Percentiles rank a stretch among this genome's conserved stretches.
phyloP scores from a whole-genome alignment of 2,329 filamentous ascomycete species.

The Furcasterigmium sp. region DNA sequence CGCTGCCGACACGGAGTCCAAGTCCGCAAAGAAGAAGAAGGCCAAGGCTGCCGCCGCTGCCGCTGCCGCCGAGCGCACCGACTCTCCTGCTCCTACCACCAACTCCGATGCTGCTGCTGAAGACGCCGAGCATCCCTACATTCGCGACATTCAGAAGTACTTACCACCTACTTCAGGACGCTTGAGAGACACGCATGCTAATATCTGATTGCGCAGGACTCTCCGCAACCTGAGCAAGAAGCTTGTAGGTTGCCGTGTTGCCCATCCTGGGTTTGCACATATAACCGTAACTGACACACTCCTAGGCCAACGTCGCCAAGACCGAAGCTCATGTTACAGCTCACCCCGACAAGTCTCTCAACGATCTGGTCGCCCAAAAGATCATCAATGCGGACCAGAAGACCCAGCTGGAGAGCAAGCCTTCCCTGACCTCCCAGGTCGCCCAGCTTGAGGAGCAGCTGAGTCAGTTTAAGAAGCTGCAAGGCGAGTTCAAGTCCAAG shows the following conservation, averaged over 20 bases:
- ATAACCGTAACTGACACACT: background rate
- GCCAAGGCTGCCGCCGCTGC: slow-evolving; percentile 63
- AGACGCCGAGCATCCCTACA: slow-evolving; percentile 72
- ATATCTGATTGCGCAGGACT: no score
- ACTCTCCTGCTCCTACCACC: slow-evolving; percentile 49
- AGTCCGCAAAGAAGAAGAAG: slow-evolving; percentile 61
- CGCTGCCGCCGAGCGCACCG: slow-evolving; percentile 45
- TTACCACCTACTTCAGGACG: slow-evolving; percentile 6
- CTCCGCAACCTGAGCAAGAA: slow-evolving; percentile 94
- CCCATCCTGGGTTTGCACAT: background rate
- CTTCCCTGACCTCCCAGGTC: slow-evolving; percentile 62
- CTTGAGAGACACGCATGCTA: no score
- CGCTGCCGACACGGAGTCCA: slow-evolving; percentile 55
- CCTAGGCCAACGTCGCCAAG: slow-evolving; percentile 69
- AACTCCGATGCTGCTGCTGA: slow-evolving; percentile 46
- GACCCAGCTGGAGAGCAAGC: slow-evolving; percentile 72
- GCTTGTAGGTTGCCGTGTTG: slow-evolving; percentile 56
- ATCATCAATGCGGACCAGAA: slow-evolving; percentile 81
- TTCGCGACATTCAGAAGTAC: slow-evolving; percentile 88
- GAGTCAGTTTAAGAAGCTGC: slow-evolving; percentile 68
- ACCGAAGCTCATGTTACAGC: slow-evolving; percentile 65
- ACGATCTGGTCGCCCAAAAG: slow-evolving; percentile 64
- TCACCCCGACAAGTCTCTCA: slow-evolving; percentile 65
- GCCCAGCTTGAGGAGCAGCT: slow-evolving; percentile 70
- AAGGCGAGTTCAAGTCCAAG: slow-evolving; percentile 63